phyloP scores from a whole-genome alignment of 2,329 filamentous ascomycete genomes.

The Purpureocillium lavendulum region DNA sequence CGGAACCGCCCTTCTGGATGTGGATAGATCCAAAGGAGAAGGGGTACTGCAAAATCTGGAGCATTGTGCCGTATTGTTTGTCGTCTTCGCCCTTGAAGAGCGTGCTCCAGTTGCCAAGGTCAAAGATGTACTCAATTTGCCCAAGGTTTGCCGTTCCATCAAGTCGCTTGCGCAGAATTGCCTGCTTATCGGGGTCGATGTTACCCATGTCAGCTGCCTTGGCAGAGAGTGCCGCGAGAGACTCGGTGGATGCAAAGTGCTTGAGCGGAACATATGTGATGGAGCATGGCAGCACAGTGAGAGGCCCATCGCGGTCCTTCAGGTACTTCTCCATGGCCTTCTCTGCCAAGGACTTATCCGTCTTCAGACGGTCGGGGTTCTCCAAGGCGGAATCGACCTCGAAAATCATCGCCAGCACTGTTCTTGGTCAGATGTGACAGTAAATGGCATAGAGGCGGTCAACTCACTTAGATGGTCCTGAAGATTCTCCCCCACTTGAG shows the following conservation, averaged over 20 bases:
- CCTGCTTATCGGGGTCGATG: slow-evolving; percentile 13
- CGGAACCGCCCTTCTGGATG: slow-evolving; percentile 18
- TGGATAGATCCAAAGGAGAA: slow-evolving; percentile 40
- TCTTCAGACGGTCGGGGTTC: slow-evolving; percentile 30
- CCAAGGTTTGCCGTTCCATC: slow-evolving; percentile 23
- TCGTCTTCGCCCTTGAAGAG: slow-evolving; percentile 20
- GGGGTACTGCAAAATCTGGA: slow-evolving; percentile 43
- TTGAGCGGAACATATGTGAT: slow-evolving; percentile 33
- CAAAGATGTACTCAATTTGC: slow-evolving; percentile 41
- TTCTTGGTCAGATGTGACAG: no score
- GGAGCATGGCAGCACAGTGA: slow-evolving; percentile 30
- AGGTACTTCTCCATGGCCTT: slow-evolving; percentile 25
- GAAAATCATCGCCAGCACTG: slow-evolving; percentile 33
- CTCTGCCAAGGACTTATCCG: slow-evolving; percentile 15
- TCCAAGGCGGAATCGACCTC: slow-evolving; percentile 33
- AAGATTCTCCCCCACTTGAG: slow-evolving; percentile 39
- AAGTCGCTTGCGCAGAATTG: slow-evolving; percentile 24
- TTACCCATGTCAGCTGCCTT: slow-evolving; percentile 12
- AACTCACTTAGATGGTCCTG: slow-evolving; percentile 33
- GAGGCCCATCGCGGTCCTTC: slow-evolving; percentile 20
- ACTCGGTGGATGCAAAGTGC: slow-evolving; percentile 17
- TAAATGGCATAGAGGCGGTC: no score
- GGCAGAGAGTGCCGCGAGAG: slow-evolving; percentile 12
- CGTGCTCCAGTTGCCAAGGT: slow-evolving; percentile 37
- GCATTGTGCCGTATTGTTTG: slow-evolving; percentile 38